Base-by-base conservation (phyloP, 306 rosid species). In the Cicer chorassanicum region DNA sequence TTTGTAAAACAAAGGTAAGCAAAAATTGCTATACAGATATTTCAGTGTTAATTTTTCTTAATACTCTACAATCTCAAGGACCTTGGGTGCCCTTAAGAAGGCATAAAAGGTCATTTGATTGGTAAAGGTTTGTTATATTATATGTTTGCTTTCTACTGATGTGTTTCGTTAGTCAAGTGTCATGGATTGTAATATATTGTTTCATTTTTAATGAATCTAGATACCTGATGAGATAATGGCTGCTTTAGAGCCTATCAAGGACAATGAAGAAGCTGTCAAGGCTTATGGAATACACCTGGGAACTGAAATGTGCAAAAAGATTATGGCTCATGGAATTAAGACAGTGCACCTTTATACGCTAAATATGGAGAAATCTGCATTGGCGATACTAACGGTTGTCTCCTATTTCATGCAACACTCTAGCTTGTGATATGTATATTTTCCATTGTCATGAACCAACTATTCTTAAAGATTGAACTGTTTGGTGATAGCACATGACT, bases 261-360 rank as follows among this genome's bases (percentile, higher is more conserved):
- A 93, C 84, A 93, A 93, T 73, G 98, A 93, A 83, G 98, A 93
- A 86, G 98, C 98, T 80, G 97, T 93, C 66, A 93, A 85, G 84
- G 16, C 93, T 62, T 93, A 89, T 79, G 98, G 98, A 79, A 79
- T 93, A 86, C 93, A 91, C 83, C 92, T 88, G 61, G 98, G 97
- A 81, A 91, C 97, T 61, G 98, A 93, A 78, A 93, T 86, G 97
- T 93, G 98, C 91, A 89, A 82, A 83, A 93, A 93, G 86, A 88
- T 93, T 88, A 78, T 93, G 74, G 90, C 96, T 72, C 90, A 89
- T 84, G 98, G 98, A 85, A 88, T 91, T 77, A 93, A 85, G 87
- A 88, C 93, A 24, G 18, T 93, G 83, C 98, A 93, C 79, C 88
- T 93, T 49, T 93, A 93, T 75, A 93, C 98, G 1, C 87, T 93